Percentiles rank a stretch among this genome's conserved stretches.
Evolutionary conservation across 2,329 filamentous ascomycete species (phyloP).

Genomic region (Nigrospora sphaerica): DNA sequence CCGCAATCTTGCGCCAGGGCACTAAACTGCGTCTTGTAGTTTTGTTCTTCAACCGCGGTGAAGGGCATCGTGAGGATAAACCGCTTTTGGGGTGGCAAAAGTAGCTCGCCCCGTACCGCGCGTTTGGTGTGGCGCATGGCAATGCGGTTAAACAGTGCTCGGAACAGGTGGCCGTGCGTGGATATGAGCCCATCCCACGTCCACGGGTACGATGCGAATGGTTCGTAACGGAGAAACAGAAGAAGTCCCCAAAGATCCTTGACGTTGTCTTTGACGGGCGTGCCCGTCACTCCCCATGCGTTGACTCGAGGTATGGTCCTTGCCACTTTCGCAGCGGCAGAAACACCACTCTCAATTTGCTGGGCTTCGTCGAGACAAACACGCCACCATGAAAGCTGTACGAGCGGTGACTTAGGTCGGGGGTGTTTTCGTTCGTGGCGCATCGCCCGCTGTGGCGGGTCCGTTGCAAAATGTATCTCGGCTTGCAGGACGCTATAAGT

Average conservation of each 20-base stretch:
- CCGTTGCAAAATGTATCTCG: constrained; percentile 71
- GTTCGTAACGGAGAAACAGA: constrained; percentile 72
- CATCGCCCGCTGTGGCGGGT: constrained; percentile 61
- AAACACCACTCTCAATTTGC: constrained; percentile 87
- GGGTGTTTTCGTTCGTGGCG: constrained; percentile 61
- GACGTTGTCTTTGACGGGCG: constrained; percentile 75
- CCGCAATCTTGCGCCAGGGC: constrained; percentile 67
- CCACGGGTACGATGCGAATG: constrained; percentile 57
- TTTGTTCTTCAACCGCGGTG: constrained; percentile 82
- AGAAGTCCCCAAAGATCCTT: constrained; percentile 73
- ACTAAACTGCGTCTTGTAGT: constrained; percentile 71
- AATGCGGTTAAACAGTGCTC: constrained; percentile 61
- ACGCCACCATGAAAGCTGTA: constrained; percentile 82
- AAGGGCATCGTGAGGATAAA: constrained; percentile 87
- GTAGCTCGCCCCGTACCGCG: constrained; percentile 69
- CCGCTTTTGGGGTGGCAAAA: constrained; percentile 74
- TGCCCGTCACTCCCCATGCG: constrained; percentile 89
- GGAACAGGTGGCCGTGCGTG: constrained; percentile 57
- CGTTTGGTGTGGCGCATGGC: constrained; percentile 83
- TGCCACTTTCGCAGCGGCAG: constrained; percentile 74
- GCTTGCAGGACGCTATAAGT: constrained; percentile 65
- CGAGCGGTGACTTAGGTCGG: constrained; percentile 65
- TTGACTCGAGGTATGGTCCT: constrained; percentile 74
- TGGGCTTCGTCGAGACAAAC: constrained; percentile 75
- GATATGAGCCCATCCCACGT: constrained; percentile 63